Evolutionary conservation across 139 green algal species (phyloP), one percentile per base, ranked within the genome.

Genomic region (Tetradesmus obliquus): DNA sequence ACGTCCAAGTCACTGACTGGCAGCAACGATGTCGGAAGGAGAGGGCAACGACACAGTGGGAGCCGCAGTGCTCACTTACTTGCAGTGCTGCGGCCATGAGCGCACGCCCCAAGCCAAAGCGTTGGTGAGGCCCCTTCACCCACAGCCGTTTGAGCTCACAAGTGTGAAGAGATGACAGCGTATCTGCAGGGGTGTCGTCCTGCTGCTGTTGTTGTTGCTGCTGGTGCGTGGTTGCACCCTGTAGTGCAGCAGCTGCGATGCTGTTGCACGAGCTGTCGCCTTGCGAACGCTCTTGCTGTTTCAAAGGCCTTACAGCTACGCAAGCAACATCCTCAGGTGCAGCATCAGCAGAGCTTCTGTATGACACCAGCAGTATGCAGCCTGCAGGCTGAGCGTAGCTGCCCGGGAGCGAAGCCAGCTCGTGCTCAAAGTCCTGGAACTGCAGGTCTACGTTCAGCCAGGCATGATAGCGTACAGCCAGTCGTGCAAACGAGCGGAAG

Each of bases 131-230:
- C n/a, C 72, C 20, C 53, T 84, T 6, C 17, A 90, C 86, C 71
- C 86, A 90, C 53, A 90, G 15, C 2, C 86, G 69, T 71, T 90
- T 83, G 9, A 90, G 22, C 22, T 90, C 86, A 83, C 86, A 90
- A 7, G 5, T 19, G 2, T 20, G 19, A 19, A 19, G 20, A 3
- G 6, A 17, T n/a, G 13, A n/a, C 74, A 82, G n/a, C 6, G n/a
- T 45, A n/a, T 54, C 1, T 82, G n/a, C 22, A 6, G n/a, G 60
- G 60, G 60, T 72, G 60, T 13, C 8, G 20, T 82, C 13, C 74
- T 82, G 74, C 74, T 54, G 74, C 74, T 82, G 74, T 22, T 51
- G n/a, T 15, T 54, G n/a, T 22, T 82, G 7, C 74, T 82, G 74
- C 24, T 54, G n/a, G 7, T 82, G 74, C 7, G 13, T 55, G n/a